phyloP scores from a whole-genome alignment of 2,329 filamentous ascomycete genomes.

The Beauveria asiatica region DNA sequence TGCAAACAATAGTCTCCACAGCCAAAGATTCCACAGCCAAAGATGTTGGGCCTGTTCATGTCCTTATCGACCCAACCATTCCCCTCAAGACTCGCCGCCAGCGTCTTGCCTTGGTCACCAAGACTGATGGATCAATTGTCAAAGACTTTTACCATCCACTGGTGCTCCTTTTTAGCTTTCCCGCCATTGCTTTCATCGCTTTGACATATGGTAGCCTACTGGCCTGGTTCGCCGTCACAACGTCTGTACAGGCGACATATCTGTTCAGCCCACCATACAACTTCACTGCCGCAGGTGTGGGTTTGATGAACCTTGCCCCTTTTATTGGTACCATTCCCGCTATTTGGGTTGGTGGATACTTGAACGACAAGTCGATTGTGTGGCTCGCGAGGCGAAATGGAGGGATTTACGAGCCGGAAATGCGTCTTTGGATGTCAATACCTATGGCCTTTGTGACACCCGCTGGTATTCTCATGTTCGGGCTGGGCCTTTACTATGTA shows the following conservation, averaged over 20 bases:
- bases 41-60: not conserved
- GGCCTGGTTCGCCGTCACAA: conserved; percentile 24
- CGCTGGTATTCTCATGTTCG: conserved; percentile 29
- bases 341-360: conserved; percentile 25
- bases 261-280: conserved; percentile 24
- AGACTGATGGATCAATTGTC: conserved; percentile 12
- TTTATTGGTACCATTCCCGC: conserved; percentile 31
- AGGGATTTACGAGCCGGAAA: conserved; percentile 35
- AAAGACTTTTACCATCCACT: conserved; percentile 12
- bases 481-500: conserved; percentile 24
- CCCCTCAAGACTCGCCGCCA: conserved; percentile 15
- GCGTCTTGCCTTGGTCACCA: conserved; percentile 17
- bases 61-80: conserved; percentile 13
- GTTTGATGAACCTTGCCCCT: conserved; percentile 20
- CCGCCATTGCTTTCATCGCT: conserved; percentile 29
- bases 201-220: conserved; percentile 32
- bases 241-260: conserved; percentile 12
- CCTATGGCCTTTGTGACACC: conserved; percentile 21
- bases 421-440: conserved; percentile 26
- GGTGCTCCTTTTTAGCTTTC: conserved; percentile 14
- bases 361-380: conserved; percentile 30
- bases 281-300: conserved; percentile 18
- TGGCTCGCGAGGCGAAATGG: conserved; percentile 27
- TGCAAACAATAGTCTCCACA: not conserved
- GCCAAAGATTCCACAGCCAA: not conserved